Evolutionary conservation across 2,329 filamentous ascomycete species (phyloP).

Genomic region (Epichloe hybrida): DNA sequence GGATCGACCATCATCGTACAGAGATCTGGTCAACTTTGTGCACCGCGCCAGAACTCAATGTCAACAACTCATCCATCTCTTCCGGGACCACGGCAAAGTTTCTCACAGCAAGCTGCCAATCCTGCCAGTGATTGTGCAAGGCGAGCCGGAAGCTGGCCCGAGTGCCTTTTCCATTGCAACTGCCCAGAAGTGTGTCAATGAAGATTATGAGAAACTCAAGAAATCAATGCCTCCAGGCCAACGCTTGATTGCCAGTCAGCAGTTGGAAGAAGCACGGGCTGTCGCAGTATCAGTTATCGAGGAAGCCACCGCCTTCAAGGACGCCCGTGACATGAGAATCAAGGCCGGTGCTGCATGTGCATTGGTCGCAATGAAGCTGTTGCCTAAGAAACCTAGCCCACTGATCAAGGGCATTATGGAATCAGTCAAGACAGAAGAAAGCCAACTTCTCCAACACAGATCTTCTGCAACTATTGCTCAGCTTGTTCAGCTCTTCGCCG

Average conservation of each 20-base stretch:
- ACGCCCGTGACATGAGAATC: slow-evolving; percentile 72
- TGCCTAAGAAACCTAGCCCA: slow-evolving; percentile 86
- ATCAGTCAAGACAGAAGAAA: slow-evolving; percentile 91
- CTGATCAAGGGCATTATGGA: slow-evolving; percentile 98
- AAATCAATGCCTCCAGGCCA: slow-evolving; percentile 82
- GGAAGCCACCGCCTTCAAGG: slow-evolving; percentile 68
- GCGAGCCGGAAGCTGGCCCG: slow-evolving; percentile 80
- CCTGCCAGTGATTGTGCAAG: slow-evolving; percentile 84
- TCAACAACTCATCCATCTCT: slow-evolving; percentile 76
- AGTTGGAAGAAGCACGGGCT: slow-evolving; percentile 63
- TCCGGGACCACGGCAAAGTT: slow-evolving; percentile 81
- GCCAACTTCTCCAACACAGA: slow-evolving; percentile 71
- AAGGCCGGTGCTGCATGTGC: slow-evolving; percentile 77
- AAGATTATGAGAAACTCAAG: slow-evolving; percentile 80
- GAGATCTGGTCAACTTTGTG: slow-evolving; percentile 79
- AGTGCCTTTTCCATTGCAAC: slow-evolving; percentile 81
- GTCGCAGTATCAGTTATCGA: slow-evolving; percentile 59
- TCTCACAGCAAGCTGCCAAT: slow-evolving; percentile 60
- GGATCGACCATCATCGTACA: slow-evolving; percentile 70
- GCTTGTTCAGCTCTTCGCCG: slow-evolving; percentile 76
- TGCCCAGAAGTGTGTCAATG: slow-evolving; percentile 73
- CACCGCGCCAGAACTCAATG: slow-evolving; percentile 86
- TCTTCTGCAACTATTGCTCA: slow-evolving; percentile 75
- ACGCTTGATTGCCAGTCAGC: slow-evolving; percentile 67
- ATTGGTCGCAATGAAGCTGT: slow-evolving; percentile 69